Evolutionary conservation across 2,329 filamentous ascomycete genomes (phyloP).

Genomic region (Monilinia vaccinii-corymbosi): DNA sequence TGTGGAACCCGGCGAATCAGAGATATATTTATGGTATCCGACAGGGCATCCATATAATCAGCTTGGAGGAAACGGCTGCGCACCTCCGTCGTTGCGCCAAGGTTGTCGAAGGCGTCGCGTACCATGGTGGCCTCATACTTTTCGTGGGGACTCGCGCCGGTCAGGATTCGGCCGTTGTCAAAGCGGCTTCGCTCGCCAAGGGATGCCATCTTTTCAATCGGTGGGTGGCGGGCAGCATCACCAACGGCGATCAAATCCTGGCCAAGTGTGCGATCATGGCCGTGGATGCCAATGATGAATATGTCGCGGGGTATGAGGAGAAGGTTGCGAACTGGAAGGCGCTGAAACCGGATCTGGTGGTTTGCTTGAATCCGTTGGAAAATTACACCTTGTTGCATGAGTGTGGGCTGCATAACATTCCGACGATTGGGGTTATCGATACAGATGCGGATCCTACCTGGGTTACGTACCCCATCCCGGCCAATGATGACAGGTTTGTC

Average conservation of each 20-base stretch:
- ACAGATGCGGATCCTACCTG: conserved; percentile 87
- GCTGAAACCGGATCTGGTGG: conserved; percentile 78
- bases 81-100: conserved; percentile 90
- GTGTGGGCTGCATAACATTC: conserved; percentile 78
- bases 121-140: conserved; percentile 73
- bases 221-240: conserved; percentile 87
- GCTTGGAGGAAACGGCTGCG: conserved; percentile 77
- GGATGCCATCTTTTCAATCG: conserved; percentile 86
- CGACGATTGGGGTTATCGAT: conserved; percentile 90
- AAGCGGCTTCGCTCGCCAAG: conserved; percentile 66
- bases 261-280: conserved; percentile 59
- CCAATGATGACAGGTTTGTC: conserved; percentile 83
- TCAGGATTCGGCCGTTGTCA: conserved; percentile 72
- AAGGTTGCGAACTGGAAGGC: conserved; percentile 55
- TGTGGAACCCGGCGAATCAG: conserved; percentile 92
- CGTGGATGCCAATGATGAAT: conserved; percentile 64
- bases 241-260: conserved; percentile 88
- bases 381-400: conserved; percentile 88
- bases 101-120: conserved; percentile 79
- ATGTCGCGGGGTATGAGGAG: conserved; percentile 51
- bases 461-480: conserved; percentile 94
- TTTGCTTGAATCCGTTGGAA: conserved; percentile 87
- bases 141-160: conserved; percentile 83
- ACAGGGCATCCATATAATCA: conserved; percentile 86
- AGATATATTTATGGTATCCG: conserved; percentile 90